Conservation (phyloP, 2,329 filamentous ascomycete genomes). For the Botryotinia globosa region DNA sequence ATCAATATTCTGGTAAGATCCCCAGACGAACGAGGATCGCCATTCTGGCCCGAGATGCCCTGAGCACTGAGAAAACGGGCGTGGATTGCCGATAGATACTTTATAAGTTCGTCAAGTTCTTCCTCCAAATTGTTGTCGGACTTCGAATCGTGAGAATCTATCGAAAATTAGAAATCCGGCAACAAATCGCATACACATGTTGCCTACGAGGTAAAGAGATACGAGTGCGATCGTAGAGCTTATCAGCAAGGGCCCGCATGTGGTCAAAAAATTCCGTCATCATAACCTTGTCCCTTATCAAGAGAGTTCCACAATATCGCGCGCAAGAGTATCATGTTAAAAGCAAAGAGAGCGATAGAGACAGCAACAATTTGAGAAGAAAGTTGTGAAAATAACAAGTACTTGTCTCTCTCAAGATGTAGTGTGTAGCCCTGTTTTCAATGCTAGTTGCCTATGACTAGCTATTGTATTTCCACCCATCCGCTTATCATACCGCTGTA, state of each 20-base stretch:
- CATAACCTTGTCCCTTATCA: neutral
- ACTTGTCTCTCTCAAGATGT: neutral
- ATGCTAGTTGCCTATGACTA: neutral
- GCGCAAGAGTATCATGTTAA: conserved; percentile 14
- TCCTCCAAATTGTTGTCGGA: neutral
- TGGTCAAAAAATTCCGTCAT: conserved; percentile 20
- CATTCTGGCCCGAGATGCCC: neutral
- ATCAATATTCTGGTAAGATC: neutral
- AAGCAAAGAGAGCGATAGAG: neutral
- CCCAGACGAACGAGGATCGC: neutral
- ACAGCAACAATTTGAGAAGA: too few species aligned
- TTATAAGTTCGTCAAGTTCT: neutral
- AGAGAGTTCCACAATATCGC: conserved; percentile 3
- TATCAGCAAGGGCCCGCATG: conserved; percentile 1
- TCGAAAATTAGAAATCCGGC: neutral
- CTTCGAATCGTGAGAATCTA: neutral
- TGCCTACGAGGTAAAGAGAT: conserved; percentile 1
- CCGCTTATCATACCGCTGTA: neutral
- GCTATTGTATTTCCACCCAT: neutral
- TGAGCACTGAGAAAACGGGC: neutral
- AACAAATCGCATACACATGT: neutral
- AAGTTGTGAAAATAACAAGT: neutral
- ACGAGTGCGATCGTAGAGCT: neutral
- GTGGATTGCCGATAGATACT: neutral
- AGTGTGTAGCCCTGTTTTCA: neutral